Base-by-base conservation (phyloP, 1,284 basidiomycete genomes). In the Coniferiporia sulphurascens region DNA sequence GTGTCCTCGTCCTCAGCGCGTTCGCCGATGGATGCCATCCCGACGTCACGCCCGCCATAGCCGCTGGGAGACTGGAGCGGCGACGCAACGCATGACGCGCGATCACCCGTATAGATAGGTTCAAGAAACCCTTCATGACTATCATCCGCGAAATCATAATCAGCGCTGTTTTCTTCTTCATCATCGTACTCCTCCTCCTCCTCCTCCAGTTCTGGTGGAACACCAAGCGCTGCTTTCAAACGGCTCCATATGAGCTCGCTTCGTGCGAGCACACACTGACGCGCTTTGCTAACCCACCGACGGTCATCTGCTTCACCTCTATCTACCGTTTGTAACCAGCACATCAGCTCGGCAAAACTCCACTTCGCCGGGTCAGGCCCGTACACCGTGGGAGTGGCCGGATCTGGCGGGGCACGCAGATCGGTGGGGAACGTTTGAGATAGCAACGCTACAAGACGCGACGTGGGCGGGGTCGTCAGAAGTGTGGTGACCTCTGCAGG, bases 161-260 rank as follows among this genome's bases (percentile, higher is more conserved):
- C 36, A 38, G 36, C 36, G 13, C 53, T 45, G 12, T 17, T 60
- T 35, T 64, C 56, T 27, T 68, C 66, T n/a, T 64, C 62, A 13
- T 61, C 64, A 41, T 68, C 67, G 19, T 66, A 63, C 22, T 67
- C 65, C 19, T 68, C 67, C 46, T 66, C 63, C 27, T 67, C 64
- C 15, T 63, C 63, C 21, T 71, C 69, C 44, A 67, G 64, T 41
- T 71, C 71, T 4, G 68, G 63, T 10, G 72, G 72, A 10, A 73
- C 70, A 19, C 72, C 72, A 17, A 74, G 64, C 8, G 71, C 71
- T n/a, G 61, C 66, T 50, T 72, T 69, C 34, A 74, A 62, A 10
- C 68, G 65, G 53, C 71, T 71, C 67, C 72, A 73, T 21, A 74
- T 67, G 17, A 72, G 67, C 62, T 74, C 72, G 52, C 67, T 71